Percentiles rank a stretch among this genome's conserved stretches.
phyloP scores from a whole-genome alignment of 164 flowering plant species.

The Annona cherimola region DNA sequence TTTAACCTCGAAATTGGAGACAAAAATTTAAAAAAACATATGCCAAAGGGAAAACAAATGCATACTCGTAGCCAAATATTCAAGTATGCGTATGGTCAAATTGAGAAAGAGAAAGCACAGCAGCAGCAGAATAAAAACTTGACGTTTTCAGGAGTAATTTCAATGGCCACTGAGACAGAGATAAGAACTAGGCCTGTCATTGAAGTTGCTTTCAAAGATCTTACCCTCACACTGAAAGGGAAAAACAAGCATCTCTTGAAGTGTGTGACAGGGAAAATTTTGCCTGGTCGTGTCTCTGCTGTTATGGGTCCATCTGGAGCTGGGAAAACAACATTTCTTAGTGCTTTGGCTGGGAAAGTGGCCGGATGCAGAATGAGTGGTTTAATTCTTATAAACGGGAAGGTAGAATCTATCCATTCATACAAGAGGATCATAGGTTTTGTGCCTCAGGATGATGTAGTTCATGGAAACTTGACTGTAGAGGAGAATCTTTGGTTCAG shows the following conservation, averaged over 20 bases:
- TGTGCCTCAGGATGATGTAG: constrained; percentile 99
- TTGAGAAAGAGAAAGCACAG: constrained; percentile 95
- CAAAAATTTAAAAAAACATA: constrained; percentile 53
- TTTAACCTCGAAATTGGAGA: constrained; percentile 73
- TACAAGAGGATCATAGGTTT: constrained; percentile 89
- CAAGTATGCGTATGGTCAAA: constrained; percentile 92
- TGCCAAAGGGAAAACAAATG: constrained; percentile 62
- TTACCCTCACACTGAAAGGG: constrained; percentile 78
- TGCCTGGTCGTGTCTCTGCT: constrained; percentile 91
- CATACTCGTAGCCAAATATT: constrained; percentile 90
- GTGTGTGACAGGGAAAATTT: constrained; percentile 82
- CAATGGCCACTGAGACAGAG: constrained; percentile 81
- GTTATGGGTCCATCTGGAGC: constrained; percentile 99
- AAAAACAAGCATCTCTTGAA: constrained; percentile 77
- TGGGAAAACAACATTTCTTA: constrained; percentile 98
- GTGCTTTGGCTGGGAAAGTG: constrained; percentile 82
- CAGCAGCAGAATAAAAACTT: constrained; percentile 66
- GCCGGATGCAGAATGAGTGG: constrained; percentile 71
- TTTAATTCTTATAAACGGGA: constrained; percentile 75
- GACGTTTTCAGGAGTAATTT: constrained; percentile 83
- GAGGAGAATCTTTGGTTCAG: constrained; percentile 97
- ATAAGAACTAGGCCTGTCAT: constrained; percentile 63
- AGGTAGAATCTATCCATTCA: constrained; percentile 64
- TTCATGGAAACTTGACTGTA: constrained; percentile 96
- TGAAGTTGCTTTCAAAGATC: constrained; percentile 92